Conservation (phyloP, 305 asterid species). For the Fraxinus albicans region DNA sequence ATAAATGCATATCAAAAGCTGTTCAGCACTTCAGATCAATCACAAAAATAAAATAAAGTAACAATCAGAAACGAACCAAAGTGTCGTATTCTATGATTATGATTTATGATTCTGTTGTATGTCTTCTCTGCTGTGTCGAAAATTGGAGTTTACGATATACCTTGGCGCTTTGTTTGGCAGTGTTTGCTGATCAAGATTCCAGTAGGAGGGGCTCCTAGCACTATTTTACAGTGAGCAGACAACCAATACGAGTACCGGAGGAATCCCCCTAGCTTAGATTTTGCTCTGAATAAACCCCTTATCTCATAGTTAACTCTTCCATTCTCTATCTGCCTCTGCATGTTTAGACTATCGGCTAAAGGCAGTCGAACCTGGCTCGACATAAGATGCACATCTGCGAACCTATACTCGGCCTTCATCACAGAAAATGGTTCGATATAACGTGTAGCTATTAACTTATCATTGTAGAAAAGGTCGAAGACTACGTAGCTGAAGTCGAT, state of each 20-base stretch:
- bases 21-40: neutral
- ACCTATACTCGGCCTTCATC: slow-evolving; percentile 47
- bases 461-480: slow-evolving; percentile 59
- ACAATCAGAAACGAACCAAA: neutral
- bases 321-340: slow-evolving; percentile 53
- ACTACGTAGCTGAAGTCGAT: slow-evolving; percentile 68
- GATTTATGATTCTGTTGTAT: neutral
- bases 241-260: slow-evolving; percentile 76
- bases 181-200: slow-evolving; percentile 66
- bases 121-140: neutral
- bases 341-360: slow-evolving; percentile 35
- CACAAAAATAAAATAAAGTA: neutral
- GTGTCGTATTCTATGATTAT: neutral
- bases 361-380: slow-evolving; percentile 75
- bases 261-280: slow-evolving; percentile 66
- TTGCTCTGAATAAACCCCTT: slow-evolving; percentile 61
- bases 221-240: slow-evolving; percentile 57
- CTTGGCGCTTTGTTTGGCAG: slow-evolving; percentile 63
- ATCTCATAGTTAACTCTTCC: slow-evolving; percentile 68
- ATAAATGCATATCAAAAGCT: neutral
- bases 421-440: slow-evolving; percentile 61
- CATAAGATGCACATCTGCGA: slow-evolving; percentile 61
- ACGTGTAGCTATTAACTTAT: slow-evolving; percentile 53
- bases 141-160: neutral
- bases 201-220: slow-evolving; percentile 73